phyloP scores from a whole-genome alignment of 306 rosid species.

The Casuarina glauca region DNA sequence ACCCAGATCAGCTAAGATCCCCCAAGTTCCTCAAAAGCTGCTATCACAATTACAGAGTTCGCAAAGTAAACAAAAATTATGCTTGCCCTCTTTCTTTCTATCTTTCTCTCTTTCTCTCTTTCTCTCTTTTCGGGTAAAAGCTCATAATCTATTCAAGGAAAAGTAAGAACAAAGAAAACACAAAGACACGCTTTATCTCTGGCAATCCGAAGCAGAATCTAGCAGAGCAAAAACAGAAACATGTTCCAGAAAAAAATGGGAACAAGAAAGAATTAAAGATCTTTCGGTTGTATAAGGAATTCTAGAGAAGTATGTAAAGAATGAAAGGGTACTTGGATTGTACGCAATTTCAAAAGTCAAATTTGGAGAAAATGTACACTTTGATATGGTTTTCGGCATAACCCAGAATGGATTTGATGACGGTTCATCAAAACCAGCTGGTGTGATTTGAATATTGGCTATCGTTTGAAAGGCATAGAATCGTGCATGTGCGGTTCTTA shows the following conservation, averaged over 20 bases:
- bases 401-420: slow-evolving; percentile 50
- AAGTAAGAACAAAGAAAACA: slow-evolving; percentile 5
- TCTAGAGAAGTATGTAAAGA: slow-evolving; percentile 4
- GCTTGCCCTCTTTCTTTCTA: neutral
- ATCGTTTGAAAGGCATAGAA: neutral
- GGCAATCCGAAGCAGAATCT: slow-evolving; percentile 31
- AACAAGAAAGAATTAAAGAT: slow-evolving; percentile 23
- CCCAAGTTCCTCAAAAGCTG: slow-evolving; percentile 43
- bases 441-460: slow-evolving; percentile 22
- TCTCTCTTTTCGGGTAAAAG: slow-evolving; percentile 21
- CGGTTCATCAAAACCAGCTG: slow-evolving; percentile 46
- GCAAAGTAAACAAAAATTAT: neutral
- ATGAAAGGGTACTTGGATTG: slow-evolving; percentile 22
- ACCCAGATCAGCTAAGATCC: slow-evolving; percentile 54
- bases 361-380: slow-evolving; percentile 24
- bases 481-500: slow-evolving; percentile 31
- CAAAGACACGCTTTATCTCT: slow-evolving; percentile 30
- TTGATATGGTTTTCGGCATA: slow-evolving; percentile 16
- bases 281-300: slow-evolving; percentile 15
- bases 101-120: slow-evolving; percentile 13
- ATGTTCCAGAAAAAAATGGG: slow-evolving; percentile 9
- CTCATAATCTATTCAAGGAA: slow-evolving; percentile 26
- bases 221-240: slow-evolving; percentile 25
- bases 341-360: slow-evolving; percentile 67
- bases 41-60: slow-evolving; percentile 18